A percentile compares a stretch with the other conserved stretches of the same genome.
phyloP scores from a whole-genome alignment of 371 early-diverging fungal genomes.

The Mortierella polycephala region DNA sequence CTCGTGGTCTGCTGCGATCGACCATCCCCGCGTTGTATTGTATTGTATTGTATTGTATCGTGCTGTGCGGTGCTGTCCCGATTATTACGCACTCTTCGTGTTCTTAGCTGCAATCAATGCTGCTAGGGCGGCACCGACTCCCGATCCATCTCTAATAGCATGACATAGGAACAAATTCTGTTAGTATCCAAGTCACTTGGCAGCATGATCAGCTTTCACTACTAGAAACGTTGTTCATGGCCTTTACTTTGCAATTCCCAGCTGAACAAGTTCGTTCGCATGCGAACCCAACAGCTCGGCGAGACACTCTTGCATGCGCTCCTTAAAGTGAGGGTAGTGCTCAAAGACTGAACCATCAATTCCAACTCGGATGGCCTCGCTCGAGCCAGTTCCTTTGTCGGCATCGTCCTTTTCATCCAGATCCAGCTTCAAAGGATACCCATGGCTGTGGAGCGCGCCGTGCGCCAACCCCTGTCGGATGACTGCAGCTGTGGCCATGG shows the following conservation, averaged over 20 bases:
- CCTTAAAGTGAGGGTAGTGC: conserved; percentile 90
- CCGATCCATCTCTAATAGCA: conserved; percentile 51
- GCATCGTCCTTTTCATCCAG: neutral
- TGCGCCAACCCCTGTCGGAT: conserved; percentile 63
- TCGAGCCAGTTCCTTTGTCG: neutral
- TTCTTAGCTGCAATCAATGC: conserved; percentile 43
- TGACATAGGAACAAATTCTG: neutral
- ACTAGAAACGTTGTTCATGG: neutral
- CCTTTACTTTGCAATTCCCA: conserved; percentile 41
- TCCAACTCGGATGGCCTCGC: conserved; percentile 73
- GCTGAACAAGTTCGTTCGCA: conserved; percentile 28
- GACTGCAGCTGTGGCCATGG: conserved; percentile 87
- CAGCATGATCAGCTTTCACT: neutral
- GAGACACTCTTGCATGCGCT: conserved; percentile 67
- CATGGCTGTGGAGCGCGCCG: conserved; percentile 9
- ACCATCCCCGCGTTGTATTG: too few species aligned
- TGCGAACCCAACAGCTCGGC: conserved; percentile 26
- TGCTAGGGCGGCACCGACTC: conserved; percentile 56
- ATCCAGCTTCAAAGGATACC: conserved; percentile 19
- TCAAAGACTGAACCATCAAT: conserved; percentile 96
- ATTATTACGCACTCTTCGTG: neutral
- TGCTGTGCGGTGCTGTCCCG: neutral
- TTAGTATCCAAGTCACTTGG: neutral
- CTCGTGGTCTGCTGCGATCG: neutral
- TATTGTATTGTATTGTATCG: neutral